Evolutionary conservation across 331 rosid species (phyloP).

Genomic region (Rhamnella rubrinervis): DNA sequence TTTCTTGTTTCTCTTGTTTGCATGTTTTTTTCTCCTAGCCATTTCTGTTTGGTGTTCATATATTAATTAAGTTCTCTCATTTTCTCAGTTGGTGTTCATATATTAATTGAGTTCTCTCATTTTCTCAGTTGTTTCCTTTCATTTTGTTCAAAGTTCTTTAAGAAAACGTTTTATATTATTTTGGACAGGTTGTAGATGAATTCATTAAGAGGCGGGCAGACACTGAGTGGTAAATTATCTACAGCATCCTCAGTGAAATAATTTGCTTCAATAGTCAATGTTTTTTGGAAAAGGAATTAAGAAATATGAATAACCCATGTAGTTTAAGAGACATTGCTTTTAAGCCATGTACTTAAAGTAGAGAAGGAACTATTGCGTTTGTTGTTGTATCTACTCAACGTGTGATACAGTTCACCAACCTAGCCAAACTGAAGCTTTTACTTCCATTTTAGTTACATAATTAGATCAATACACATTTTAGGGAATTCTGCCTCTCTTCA

Average conservation of each 20-base stretch:
- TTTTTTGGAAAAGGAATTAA: not conserved
- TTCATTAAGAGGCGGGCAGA: conserved; percentile 64
- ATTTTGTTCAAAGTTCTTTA: not conserved
- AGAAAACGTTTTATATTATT: conserved; percentile 14
- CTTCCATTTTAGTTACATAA: not conserved
- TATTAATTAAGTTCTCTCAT: not conserved
- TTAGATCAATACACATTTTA: too few species aligned
- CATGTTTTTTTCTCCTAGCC: not conserved
- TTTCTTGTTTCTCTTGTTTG: not conserved
- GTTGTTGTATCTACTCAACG: not conserved
- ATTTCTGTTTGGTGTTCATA: not conserved
- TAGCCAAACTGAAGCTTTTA: not conserved
- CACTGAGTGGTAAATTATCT: conserved; percentile 59
- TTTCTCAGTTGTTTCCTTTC: not conserved
- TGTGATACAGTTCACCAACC: not conserved
- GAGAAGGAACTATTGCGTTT: not conserved
- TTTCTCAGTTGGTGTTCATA: not conserved
- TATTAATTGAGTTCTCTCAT: not conserved
- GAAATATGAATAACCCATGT: too few species aligned
- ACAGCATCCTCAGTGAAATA: not conserved
- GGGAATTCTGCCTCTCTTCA: not conserved
- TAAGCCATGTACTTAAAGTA: too few species aligned
- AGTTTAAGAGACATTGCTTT: too few species aligned
- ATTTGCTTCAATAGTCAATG: conserved; percentile 1
- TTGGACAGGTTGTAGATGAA: conserved; percentile 76